Conservation (phyloP, 2,329 filamentous ascomycete genomes). For the Chalaropsis thielavioides region DNA sequence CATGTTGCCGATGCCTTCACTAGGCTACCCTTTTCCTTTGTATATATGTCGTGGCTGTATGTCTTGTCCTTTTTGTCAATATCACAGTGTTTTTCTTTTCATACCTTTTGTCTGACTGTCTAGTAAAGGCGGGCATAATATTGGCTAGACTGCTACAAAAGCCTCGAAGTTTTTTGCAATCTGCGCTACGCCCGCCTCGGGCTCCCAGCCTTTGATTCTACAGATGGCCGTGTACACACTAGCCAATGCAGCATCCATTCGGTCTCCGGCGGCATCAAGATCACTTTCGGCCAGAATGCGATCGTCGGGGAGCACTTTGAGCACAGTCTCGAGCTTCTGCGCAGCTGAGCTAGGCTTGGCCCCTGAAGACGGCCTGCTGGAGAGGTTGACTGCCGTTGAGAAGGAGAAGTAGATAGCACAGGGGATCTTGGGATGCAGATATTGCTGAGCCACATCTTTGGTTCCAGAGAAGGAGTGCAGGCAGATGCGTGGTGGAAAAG, state of each 20-base stretch:
- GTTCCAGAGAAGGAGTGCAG: conserved; percentile 86
- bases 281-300: conserved; percentile 81
- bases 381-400: conserved; percentile 66
- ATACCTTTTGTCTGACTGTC: neutral
- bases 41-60: neutral
- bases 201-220: conserved; percentile 57
- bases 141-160: conserved; percentile 38
- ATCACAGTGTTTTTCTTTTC: neutral
- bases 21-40: neutral
- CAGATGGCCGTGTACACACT: conserved; percentile 66
- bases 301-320: conserved; percentile 61
- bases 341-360: conserved; percentile 19
- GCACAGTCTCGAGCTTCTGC: conserved; percentile 44
- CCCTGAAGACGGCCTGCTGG: neutral
- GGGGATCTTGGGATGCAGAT: conserved; percentile 58
- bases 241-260: conserved; percentile 67
- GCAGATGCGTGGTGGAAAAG: conserved; percentile 78
- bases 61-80: neutral
- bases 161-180: conserved; percentile 62
- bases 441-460: conserved; percentile 60
- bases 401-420: conserved; percentile 77
- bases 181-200: conserved; percentile 53
- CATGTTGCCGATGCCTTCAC: neutral
- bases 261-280: conserved; percentile 62
- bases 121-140: neutral